phyloP scores from a whole-genome alignment of 805 yeast genomes.

The Candida sphagnicola region DNA sequence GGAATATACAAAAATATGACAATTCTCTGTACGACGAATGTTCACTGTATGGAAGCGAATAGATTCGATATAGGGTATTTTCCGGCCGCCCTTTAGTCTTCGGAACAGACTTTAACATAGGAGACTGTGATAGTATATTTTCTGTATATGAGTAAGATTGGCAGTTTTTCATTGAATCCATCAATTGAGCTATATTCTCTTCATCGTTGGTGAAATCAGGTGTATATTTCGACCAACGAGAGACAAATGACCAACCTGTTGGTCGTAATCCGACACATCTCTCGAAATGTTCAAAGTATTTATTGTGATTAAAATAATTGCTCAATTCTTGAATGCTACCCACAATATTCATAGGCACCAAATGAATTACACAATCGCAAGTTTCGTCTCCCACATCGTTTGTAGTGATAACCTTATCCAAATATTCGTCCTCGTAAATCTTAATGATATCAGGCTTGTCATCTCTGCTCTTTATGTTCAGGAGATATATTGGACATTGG shows the following conservation, averaged over 20 bases:
- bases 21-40: slow-evolving; percentile 89
- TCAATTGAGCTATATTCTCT: slow-evolving; percentile 7
- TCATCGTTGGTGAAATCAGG: slow-evolving; percentile 5
- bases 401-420: slow-evolving; percentile 24
- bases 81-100: slow-evolving; percentile 17
- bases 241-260: slow-evolving; percentile 80
- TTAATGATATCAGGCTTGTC: slow-evolving; percentile 39
- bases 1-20: slow-evolving; percentile 53
- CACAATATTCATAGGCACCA: slow-evolving; percentile 63
- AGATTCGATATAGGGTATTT: slow-evolving; percentile 37
- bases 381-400: slow-evolving; percentile 39
- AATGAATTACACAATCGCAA: slow-evolving; percentile 55
- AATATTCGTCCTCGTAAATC: slow-evolving; percentile 43
- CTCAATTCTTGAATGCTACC: slow-evolving; percentile 43
- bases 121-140: slow-evolving; percentile 29
- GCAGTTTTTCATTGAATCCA: slow-evolving; percentile 11
- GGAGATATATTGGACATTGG: slow-evolving; percentile 52
- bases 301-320: slow-evolving; percentile 45
- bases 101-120: slow-evolving; percentile 8
- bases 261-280: slow-evolving; percentile 74
- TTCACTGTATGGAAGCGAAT: slow-evolving; percentile 84
- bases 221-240: slow-evolving; percentile 3
- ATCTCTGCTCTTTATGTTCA: slow-evolving; percentile 41
- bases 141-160: slow-evolving; percentile 21
- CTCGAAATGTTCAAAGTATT: slow-evolving; percentile 45